Evolutionary conservation across 164 flowering plant species (phyloP), one percentile per base, ranked within the genome.

Genomic region (Aristolochia californica): DNA sequence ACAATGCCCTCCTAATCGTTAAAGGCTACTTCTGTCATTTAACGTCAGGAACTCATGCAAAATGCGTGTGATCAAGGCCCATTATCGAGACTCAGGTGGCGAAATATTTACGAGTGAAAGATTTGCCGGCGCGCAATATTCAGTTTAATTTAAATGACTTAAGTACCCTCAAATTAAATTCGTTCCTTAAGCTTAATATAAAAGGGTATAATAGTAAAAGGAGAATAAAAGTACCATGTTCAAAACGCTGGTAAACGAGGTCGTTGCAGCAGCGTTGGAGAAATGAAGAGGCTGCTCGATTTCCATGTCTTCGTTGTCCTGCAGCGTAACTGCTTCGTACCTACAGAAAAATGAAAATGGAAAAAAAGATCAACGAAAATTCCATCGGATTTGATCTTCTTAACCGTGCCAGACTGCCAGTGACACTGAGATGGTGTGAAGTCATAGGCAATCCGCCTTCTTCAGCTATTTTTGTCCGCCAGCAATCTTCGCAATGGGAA

Each of bases 301-400:
- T 23, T 48, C 21, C 22, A 10, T 23, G 21, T 16, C 21, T 16
- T 4, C 3, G 34, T 69, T 72, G 14, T 80, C 81, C 17, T 91
- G 82, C 66, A 86, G 43, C 3, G 96, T 86, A 44, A 91, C 82
- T 21, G 88, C 74, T 66, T 80, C 84, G 70, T 63, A 81, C 76
- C 98, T 86, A 64, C 68, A 67, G 0, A 18, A 38, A 40, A 27
- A n/a, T 13, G 23, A 55, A 30, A 21, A 26, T 2, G 20, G 22
- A 12, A n/a, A 45, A 65, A 26, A n/a, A n/a, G n/a, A n/a, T n/a
- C n/a, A n/a, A n/a, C n/a, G n/a, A n/a, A n/a, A n/a, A n/a, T n/a
- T n/a, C n/a, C n/a, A n/a, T n/a, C n/a, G n/a, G n/a, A n/a, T n/a
- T n/a, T n/a, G n/a, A n/a, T n/a, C n/a, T n/a, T n/a, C n/a, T n/a